Percentiles rank a stretch among this genome's conserved stretches.
phyloP scores from a whole-genome alignment of 441 rosid genomes.

The Populus trichocarpa region DNA sequence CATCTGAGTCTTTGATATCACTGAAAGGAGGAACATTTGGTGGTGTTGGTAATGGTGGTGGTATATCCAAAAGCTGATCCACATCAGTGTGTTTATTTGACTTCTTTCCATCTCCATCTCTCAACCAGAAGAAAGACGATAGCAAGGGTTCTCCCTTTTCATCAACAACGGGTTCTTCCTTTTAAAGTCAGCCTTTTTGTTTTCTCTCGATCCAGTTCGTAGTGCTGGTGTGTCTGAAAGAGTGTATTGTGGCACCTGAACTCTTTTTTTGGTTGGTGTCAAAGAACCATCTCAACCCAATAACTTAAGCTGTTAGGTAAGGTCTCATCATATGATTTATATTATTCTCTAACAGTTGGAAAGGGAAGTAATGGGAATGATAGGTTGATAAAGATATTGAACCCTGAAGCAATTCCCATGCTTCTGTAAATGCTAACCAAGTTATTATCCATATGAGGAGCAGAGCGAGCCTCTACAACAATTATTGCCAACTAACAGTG shows the following conservation, averaged over 20 bases:
- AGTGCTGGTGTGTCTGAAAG: conserved; percentile 34
- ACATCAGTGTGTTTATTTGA: conserved; percentile 45
- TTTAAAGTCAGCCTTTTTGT: conserved; percentile 18
- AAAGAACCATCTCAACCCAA: too few relatives aligned
- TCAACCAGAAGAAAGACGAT: conserved; percentile 88
- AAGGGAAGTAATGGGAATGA: conserved; percentile 39
- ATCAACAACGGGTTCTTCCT: conserved; percentile 24
- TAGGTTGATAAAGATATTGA: too few relatives aligned
- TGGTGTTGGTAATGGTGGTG: conserved; percentile 22
- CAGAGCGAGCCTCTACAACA: conserved; percentile 65
- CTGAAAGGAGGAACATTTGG: too few relatives aligned
- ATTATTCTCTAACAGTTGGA: conserved; percentile 19
- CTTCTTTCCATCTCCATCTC: conserved; percentile 57
- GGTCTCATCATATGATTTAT: too few relatives aligned
- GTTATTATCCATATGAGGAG: conserved; percentile 84
- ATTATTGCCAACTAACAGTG: too few relatives aligned
- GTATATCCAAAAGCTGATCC: conserved; percentile 37
- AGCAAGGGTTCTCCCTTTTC: conserved; percentile 36
- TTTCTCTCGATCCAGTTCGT: conserved; percentile 21
- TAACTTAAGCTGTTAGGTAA: too few relatives aligned
- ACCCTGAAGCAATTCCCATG: too few relatives aligned
- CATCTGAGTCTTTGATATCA: too few relatives aligned
- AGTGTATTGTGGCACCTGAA: conserved; percentile 66
- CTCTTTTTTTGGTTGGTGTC: conserved; percentile 58
- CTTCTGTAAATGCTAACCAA: conserved; percentile 79